Evolutionary conservation across 148 eudicot genomes (phyloP).

Genomic region (Euryodendron excelsum): DNA sequence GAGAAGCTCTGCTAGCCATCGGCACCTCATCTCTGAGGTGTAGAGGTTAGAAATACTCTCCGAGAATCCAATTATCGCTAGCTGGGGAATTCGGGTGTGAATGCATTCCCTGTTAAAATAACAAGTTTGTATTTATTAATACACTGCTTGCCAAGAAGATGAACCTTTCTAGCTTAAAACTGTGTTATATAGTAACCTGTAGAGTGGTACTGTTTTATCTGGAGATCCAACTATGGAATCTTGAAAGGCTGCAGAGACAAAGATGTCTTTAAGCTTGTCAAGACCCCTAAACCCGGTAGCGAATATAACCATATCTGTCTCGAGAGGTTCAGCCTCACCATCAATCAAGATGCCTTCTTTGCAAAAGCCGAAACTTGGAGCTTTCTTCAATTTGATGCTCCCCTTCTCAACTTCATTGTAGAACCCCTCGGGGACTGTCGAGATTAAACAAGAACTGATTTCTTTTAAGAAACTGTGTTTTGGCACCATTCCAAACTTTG

Average conservation of each 20-base stretch:
- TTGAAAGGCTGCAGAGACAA: slow-evolving; percentile 32
- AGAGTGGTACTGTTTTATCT: slow-evolving; percentile 27
- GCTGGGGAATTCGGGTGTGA: slow-evolving; percentile 66
- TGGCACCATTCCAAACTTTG: slow-evolving; percentile 51
- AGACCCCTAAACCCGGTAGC: slow-evolving; percentile 63
- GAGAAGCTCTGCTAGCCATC: slow-evolving; percentile 59
- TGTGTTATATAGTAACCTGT: slow-evolving; percentile 34
- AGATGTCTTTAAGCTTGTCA: slow-evolving; percentile 41
- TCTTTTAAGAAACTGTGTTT: slow-evolving; percentile 45
- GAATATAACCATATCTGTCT: slow-evolving; percentile 52
- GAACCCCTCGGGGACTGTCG: slow-evolving; percentile 41
- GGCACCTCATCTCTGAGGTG: slow-evolving; percentile 51
- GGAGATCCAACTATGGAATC: slow-evolving; percentile 29
- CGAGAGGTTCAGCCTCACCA: slow-evolving; percentile 21
- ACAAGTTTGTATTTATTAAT: too few relatives aligned
- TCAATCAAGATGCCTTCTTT: slow-evolving; percentile 43
- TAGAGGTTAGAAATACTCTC: slow-evolving; percentile 51
- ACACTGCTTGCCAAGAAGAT: too few relatives aligned
- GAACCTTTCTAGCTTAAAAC: neutral
- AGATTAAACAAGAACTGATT: slow-evolving; percentile 38
- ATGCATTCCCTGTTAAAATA: slow-evolving; percentile 53
- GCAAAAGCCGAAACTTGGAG: slow-evolving; percentile 41
- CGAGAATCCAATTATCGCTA: slow-evolving; percentile 58
- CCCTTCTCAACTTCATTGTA: slow-evolving; percentile 52
- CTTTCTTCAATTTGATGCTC: slow-evolving; percentile 46